Evolutionary conservation across 148 eudicot genomes (phyloP), one percentile per base, ranked within the genome.

Genomic region (Cornus controversa): DNA sequence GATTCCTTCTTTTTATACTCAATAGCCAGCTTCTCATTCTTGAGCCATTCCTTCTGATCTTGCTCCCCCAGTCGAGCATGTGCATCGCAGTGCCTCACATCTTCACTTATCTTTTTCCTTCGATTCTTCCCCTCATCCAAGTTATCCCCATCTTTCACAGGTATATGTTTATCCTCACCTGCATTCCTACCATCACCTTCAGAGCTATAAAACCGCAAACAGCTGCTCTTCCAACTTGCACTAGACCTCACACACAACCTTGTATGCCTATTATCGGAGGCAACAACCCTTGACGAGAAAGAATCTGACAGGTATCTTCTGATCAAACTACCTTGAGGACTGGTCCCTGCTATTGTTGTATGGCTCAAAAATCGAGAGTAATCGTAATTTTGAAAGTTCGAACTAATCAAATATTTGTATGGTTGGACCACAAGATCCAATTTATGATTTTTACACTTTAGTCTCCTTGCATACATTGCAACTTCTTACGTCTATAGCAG

Each of bases 41-140:
- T 82, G 18, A 96, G 92, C 99, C 99, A 96, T 67, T 96, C 99
- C 80, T 87, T 89, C 75, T 96, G 99, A 86, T 96, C 99, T 82
- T 89, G 91, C 86, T 93, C 97, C 65, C 94, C 98, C 42, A 96
- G 89, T 42, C 78, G 82, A 76, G 98, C 93, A 88, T 96, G 99
- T 29, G 85, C 90, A 89, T 96, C 94, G 69, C 60, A 80, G 67
- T 75, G 81, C 75, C 79, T 73, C 14, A 57, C 71, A 76, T 78
- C 84, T 31, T 77, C 85, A 70, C 69, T 75, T 10, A 31, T 75
- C 64, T 86, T 85, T 42, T 78, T 89, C 54, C 76, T 70, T 64
- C 57, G 73, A 40, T 65, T 73, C 68, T 84, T 82, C 23, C 79
- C 87, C 80, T 85, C 86, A 54, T 87, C 91, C 73, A 80, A 26